Percentiles rank a stretch among this genome's conserved stretches.
Conservation (phyloP, 2,329 filamentous ascomycete genomes). For the Pestalotiopsis sp. region DNA sequence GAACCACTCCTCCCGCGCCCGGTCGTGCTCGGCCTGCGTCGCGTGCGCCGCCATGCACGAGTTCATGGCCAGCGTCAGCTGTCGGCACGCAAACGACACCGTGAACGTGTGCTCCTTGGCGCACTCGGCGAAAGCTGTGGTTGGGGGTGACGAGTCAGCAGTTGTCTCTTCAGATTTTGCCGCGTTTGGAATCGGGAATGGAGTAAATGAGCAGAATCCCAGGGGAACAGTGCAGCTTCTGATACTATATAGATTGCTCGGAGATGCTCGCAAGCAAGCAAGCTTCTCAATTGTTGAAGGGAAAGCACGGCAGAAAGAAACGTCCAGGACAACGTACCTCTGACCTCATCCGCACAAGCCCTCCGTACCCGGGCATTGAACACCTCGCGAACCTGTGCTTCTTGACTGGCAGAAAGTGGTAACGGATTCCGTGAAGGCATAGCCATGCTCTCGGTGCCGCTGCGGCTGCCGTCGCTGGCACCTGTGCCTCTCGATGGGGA, state of each 20-base stretch:
- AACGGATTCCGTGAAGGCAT: slow-evolving; percentile 76
- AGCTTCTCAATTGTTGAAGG: background rate
- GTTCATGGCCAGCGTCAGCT: slow-evolving; percentile 86
- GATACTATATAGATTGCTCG: background rate
- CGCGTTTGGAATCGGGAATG: background rate
- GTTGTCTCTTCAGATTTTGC: background rate
- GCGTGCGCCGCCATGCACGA: slow-evolving; percentile 88
- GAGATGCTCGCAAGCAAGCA: background rate
- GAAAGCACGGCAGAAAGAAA: slow-evolving; percentile 6
- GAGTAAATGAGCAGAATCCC: too few species aligned
- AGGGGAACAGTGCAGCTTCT: too few species aligned
- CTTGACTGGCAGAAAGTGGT: slow-evolving; percentile 60
- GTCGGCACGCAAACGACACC: slow-evolving; percentile 83
- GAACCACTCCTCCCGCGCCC: slow-evolving; percentile 93
- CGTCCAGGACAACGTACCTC: slow-evolving; percentile 52
- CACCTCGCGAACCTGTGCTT: slow-evolving; percentile 42
- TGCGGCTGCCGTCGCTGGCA: slow-evolving; percentile 7
- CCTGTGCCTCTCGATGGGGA: background rate
- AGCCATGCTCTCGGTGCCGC: slow-evolving; percentile 25
- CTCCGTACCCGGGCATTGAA: slow-evolving; percentile 66
- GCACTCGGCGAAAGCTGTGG: slow-evolving; percentile 88
- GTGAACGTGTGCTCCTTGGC: slow-evolving; percentile 84
- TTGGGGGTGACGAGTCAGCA: background rate
- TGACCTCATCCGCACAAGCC: slow-evolving; percentile 78
- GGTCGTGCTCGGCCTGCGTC: slow-evolving; percentile 82